phyloP scores from a whole-genome alignment of 169 alveolate species.

The Haemoproteus tartakovskyi region DNA sequence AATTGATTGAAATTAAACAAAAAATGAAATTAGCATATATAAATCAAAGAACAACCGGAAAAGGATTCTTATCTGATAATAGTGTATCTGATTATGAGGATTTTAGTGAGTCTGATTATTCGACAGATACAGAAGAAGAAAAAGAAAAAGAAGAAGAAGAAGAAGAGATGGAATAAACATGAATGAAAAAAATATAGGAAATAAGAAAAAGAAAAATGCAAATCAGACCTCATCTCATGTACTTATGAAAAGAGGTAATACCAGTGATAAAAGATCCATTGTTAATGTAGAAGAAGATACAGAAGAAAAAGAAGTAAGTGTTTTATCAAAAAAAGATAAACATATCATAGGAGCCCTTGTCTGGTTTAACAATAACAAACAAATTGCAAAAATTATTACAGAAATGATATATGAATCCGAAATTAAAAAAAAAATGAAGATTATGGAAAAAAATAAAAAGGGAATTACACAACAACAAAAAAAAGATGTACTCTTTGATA shows the following conservation, averaged over 20 bases:
- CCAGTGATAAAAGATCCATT: not conserved
- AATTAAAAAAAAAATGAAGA: constrained; percentile 37
- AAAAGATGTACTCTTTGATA: constrained; percentile 2
- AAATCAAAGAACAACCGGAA: not conserved
- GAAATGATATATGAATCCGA: constrained; percentile 46
- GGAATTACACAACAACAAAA: not conserved
- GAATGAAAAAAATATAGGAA: not conserved
- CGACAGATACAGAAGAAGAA: not conserved
- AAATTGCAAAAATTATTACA: constrained; percentile 45
- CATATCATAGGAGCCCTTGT: constrained; percentile 40
- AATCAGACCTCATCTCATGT: not conserved
- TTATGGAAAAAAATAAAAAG: constrained; percentile 10
- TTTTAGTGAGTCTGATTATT: not conserved
- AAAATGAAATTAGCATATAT: not conserved
- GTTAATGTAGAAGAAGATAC: not conserved
- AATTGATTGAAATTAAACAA: constrained; percentile 7
- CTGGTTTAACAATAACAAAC: constrained; percentile 59
- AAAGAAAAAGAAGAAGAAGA: too few species aligned
- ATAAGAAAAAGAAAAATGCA: not conserved
- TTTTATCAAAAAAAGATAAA: constrained; percentile 54
- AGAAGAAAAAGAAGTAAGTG: not conserved
- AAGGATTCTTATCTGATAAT: constrained; percentile 15
- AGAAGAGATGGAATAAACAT: not conserved
- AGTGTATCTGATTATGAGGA: not conserved
- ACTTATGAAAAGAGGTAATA: not conserved